These are phyloP conservation scores for Starmerella potacharoeniae DNA, from an alignment of 805 yeast genomes.

Conservation along the genomic window DNA sequence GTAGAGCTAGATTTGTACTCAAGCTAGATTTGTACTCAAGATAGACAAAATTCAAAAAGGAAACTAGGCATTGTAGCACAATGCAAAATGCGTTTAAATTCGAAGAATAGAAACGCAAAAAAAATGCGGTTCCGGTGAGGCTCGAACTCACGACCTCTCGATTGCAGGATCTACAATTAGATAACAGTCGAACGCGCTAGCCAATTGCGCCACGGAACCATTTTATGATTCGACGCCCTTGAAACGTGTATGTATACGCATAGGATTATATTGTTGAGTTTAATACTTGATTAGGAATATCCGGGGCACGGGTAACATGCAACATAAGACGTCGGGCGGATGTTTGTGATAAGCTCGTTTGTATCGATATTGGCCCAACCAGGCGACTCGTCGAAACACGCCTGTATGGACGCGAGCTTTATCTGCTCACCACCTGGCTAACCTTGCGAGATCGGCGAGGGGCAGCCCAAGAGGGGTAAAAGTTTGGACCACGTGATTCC, in stretches of 20 bases:
- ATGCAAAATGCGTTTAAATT: neutral
- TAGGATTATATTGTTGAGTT: neutral
- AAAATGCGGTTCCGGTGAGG: slow-evolving; percentile 23
- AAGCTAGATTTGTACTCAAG: no score
- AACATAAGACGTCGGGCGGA: neutral
- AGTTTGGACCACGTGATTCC: no score
- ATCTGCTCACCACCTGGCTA: no score
- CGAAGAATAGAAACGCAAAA: neutral
- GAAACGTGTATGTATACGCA: neutral
- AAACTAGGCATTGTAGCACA: no score
- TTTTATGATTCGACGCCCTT: neutral
- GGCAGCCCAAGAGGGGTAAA: no score
- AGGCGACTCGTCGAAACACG: no score
- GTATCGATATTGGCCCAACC: no score
- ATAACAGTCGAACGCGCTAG: slow-evolving; percentile 25
- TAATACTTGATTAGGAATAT: neutral
- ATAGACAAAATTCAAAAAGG: no score
- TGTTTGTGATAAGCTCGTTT: neutral
- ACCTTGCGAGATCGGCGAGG: no score
- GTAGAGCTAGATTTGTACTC: no score
- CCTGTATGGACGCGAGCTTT: no score
- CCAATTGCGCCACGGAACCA: slow-evolving; percentile 25
- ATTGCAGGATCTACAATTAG: slow-evolving; percentile 10
- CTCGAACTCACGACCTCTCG: slow-evolving; percentile 25
- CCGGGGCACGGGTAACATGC: neutral